These are phyloP conservation scores for Neotropicomus parvogracilis DNA, from an alignment of 1,284 basidiomycete genomes.

Conservation along the genomic window DNA sequence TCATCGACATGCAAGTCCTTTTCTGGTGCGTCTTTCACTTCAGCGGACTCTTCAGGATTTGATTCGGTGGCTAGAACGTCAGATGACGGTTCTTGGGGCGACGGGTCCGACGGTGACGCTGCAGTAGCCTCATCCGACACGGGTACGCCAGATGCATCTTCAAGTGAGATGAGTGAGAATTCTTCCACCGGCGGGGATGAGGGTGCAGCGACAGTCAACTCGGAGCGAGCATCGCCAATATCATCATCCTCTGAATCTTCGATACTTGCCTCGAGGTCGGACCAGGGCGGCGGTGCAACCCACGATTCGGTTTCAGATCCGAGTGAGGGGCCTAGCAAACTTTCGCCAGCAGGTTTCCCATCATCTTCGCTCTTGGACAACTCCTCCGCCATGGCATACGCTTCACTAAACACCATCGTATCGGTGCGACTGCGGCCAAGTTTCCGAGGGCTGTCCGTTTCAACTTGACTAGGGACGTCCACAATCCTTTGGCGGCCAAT, in stretches of 20 bases:
- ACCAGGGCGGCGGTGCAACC: constrained; percentile 11
- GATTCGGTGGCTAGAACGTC: constrained; percentile 11
- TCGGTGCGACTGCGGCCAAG: constrained; percentile 64
- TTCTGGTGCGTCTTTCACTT: not conserved
- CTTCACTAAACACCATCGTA: constrained; percentile 73
- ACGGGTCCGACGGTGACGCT: not conserved
- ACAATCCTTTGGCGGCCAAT: constrained; percentile 27
- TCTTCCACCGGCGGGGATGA: constrained; percentile 32
- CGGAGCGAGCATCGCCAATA: constrained; percentile 22
- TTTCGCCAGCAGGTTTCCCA: not conserved
- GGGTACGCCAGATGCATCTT: constrained; percentile 14
- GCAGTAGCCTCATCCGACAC: not conserved
- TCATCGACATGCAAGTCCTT: constrained; percentile 8
- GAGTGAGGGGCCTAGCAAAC: constrained; percentile 16
- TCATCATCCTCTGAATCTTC: constrained; percentile 29
- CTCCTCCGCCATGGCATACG: constrained; percentile 41
- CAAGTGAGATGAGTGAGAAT: constrained; percentile 28
- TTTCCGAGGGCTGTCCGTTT: constrained; percentile 49
- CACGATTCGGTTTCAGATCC: constrained; percentile 10
- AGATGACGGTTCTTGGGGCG: not conserved
- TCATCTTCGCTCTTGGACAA: constrained; percentile 34
- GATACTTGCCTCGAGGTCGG: constrained; percentile 12
- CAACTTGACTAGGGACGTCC: constrained; percentile 16
- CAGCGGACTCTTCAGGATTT: constrained; percentile 10
- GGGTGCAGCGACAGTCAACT: constrained; percentile 16